phyloP scores from a whole-genome alignment of 345 rosid species.

The Populus simonii region DNA sequence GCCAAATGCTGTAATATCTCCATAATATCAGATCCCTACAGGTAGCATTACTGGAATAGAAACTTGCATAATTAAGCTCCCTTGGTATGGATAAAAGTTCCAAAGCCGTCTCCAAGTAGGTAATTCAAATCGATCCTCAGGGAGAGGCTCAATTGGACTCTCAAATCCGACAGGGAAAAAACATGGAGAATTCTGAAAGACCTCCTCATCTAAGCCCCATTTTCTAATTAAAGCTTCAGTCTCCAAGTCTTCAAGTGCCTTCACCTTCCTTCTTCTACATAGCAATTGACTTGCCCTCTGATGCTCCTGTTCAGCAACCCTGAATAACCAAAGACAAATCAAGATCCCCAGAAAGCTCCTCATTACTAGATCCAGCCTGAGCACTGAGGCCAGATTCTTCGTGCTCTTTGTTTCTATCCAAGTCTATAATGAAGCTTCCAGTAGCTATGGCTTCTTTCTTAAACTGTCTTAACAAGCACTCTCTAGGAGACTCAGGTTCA shows the following conservation, averaged over 20 bases:
- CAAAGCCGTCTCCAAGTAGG: too few species aligned
- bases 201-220: conserved; percentile 56
- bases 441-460: conserved; percentile 64
- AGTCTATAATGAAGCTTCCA: conserved; percentile 38
- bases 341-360: conserved; percentile 36
- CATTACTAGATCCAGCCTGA: conserved; percentile 14
- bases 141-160: too few species aligned
- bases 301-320: conserved; percentile 37
- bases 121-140: too few species aligned
- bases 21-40: too few species aligned
- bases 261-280: conserved; percentile 46
- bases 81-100: too few species aligned
- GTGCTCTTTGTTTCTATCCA: conserved; percentile 28
- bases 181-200: too few species aligned
- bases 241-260: conserved; percentile 64
- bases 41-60: too few species aligned
- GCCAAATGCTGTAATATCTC: too few species aligned
- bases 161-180: too few species aligned
- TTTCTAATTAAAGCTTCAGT: conserved; percentile 58
- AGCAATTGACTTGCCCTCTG: conserved; percentile 30
- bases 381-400: conserved; percentile 20
- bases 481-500: conserved; percentile 80
- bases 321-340: conserved; percentile 33
- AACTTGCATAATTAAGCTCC: too few species aligned
- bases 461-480: conserved; percentile 64